phyloP scores from a whole-genome alignment of 805 yeast genomes.

The Candida corydali region DNA sequence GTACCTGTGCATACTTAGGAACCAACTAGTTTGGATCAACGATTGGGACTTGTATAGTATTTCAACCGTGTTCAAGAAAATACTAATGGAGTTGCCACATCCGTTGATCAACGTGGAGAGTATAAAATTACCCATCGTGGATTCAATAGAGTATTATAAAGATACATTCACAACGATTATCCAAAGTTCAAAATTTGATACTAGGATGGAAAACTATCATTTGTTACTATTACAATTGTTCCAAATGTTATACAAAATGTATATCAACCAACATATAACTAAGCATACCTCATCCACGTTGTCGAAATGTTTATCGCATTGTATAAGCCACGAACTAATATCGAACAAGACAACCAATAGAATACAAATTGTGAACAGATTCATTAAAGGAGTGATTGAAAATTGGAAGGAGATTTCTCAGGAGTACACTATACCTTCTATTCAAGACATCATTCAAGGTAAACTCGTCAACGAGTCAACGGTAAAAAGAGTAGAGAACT shows the following conservation, averaged over 20 bases:
- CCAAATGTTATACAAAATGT: slow-evolving; percentile 30
- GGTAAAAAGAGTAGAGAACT: not conserved
- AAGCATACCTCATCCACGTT: slow-evolving; percentile 39
- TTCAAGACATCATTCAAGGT: slow-evolving; percentile 17
- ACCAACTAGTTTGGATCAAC: slow-evolving; percentile 49
- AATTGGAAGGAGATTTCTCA: slow-evolving; percentile 39
- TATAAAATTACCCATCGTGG: slow-evolving; percentile 52
- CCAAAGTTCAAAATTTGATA: slow-evolving; percentile 15
- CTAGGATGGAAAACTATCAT: slow-evolving; percentile 10
- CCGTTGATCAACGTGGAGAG: slow-evolving; percentile 50
- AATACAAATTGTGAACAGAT: slow-evolving; percentile 49
- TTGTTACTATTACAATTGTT: slow-evolving; percentile 44
- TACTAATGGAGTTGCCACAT: slow-evolving; percentile 47
- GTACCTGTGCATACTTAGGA: slow-evolving; percentile 47
- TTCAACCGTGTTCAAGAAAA: slow-evolving; percentile 42
- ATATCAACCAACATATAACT: slow-evolving; percentile 34
- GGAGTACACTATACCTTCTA: slow-evolving; percentile 9
- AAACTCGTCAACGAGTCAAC: not conserved
- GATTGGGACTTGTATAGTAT: slow-evolving; percentile 56
- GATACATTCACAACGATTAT: slow-evolving; percentile 32
- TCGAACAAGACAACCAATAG: slow-evolving; percentile 42
- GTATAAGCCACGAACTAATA: slow-evolving; percentile 49
- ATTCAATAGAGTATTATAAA: slow-evolving; percentile 42
- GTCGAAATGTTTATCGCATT: slow-evolving; percentile 48
- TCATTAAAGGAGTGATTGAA: slow-evolving; percentile 48